Conservation (phyloP, 2,329 filamentous ascomycete species). For the Alternaria brassicae region DNA sequence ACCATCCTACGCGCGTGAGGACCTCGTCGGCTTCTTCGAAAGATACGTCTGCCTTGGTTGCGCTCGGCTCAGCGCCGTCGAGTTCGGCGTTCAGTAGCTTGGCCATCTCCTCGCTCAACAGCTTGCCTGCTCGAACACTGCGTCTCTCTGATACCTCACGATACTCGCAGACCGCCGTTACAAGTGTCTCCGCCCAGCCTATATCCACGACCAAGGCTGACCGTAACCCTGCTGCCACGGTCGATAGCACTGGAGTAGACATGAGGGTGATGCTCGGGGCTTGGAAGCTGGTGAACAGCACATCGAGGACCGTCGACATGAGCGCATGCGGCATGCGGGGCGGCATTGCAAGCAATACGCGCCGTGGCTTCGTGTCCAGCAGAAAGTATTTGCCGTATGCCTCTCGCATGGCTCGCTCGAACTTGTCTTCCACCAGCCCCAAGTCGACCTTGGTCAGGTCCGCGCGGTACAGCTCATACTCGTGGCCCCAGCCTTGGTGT, state of each 20-base stretch:
- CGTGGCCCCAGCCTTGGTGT: conserved; percentile 66
- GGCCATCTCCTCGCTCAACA: conserved; percentile 73
- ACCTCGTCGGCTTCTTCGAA: conserved; percentile 87
- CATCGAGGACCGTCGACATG: conserved; percentile 76
- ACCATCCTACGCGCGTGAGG: conserved; percentile 79
- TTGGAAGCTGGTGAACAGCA: conserved; percentile 81
- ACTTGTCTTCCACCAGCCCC: conserved; percentile 81
- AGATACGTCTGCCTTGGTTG: conserved; percentile 38
- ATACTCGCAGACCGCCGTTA: conserved; percentile 90
- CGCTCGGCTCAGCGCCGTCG: conserved; percentile 33
- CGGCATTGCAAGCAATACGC: conserved; percentile 77
- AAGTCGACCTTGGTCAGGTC: conserved; percentile 78
- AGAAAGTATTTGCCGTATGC: conserved; percentile 78
- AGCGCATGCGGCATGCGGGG: conserved; percentile 79
- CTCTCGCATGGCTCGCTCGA: conserved; percentile 82
- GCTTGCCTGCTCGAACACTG: conserved; percentile 76
- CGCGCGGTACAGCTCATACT: conserved; percentile 77
- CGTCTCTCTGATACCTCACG: conserved; percentile 76
- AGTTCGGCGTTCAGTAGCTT: conserved; percentile 63
- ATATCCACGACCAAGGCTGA: conserved; percentile 89
- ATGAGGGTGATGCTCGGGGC: conserved; percentile 81
- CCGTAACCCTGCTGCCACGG: conserved; percentile 80
- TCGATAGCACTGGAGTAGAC: conserved; percentile 75
- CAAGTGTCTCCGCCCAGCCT: conserved; percentile 88
- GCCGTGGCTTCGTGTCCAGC: conserved; percentile 76